A percentile compares a stretch with the other conserved stretches of the same genome.
Evolutionary conservation across 1,284 basidiomycete species (phyloP).

Genomic region (Peniophora sp.): DNA sequence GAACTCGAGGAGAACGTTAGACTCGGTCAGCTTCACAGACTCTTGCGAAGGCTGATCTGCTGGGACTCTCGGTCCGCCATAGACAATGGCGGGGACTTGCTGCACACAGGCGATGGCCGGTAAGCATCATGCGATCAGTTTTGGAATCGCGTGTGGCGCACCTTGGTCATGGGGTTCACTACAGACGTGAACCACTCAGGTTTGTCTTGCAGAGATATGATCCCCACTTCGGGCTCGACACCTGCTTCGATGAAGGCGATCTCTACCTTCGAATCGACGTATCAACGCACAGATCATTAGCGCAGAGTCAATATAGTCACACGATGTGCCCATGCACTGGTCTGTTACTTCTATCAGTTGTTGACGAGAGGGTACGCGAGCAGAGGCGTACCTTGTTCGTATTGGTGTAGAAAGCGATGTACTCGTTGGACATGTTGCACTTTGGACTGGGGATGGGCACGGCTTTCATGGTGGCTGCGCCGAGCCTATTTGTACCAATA

Average conservation of each 20-base stretch:
- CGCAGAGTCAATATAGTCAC: no score
- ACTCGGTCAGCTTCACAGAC: slow-evolving; percentile 53
- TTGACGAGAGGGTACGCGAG: no score
- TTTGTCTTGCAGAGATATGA: slow-evolving; percentile 54
- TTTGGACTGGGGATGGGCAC: no score
- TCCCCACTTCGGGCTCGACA: slow-evolving; percentile 36
- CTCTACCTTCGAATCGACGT: slow-evolving; percentile 30
- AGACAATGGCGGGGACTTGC: slow-evolving; percentile 46
- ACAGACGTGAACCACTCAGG: slow-evolving; percentile 46
- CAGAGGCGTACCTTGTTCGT: no score
- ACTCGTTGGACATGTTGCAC: no score
- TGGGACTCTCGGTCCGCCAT: slow-evolving; percentile 45
- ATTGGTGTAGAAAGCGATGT: no score
- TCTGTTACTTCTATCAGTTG: no score
- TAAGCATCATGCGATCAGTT: slow-evolving; percentile 48
- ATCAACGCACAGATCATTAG: no score
- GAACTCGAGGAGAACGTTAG: slow-evolving; percentile 55
- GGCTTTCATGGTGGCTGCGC: no score
- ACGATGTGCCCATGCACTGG: no score
- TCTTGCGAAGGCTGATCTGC: slow-evolving; percentile 48
- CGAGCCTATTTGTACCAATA: no score
- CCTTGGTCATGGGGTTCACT: slow-evolving; percentile 12
- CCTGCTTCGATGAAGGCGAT: slow-evolving; percentile 51
- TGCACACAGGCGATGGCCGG: slow-evolving; percentile 9
- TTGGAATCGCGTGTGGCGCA: slow-evolving; percentile 42